Percentiles rank a stretch among this genome's conserved stretches.
phyloP scores from a whole-genome alignment of 108 stramenopile species.

The Nannochloropsis gaditana region DNA sequence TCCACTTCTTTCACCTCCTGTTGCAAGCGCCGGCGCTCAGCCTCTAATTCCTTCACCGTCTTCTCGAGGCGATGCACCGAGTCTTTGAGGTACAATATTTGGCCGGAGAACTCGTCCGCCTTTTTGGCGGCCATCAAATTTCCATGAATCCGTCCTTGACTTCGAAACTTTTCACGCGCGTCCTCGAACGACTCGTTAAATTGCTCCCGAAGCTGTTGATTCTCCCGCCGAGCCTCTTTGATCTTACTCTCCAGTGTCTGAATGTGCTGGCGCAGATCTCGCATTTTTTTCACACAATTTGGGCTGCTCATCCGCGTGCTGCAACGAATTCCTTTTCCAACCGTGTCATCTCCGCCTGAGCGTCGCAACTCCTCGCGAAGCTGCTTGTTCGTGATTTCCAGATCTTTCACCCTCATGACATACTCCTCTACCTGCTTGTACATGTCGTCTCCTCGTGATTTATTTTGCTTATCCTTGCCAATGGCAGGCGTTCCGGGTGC shows the following conservation, averaged over 20 bases:
- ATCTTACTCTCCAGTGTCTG: neutral
- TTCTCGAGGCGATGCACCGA: neutral
- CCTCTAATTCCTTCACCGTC: neutral
- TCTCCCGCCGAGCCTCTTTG: neutral
- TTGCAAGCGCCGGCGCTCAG: neutral
- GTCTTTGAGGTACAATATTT: neutral
- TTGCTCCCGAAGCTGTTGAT: neutral
- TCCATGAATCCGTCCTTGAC: neutral
- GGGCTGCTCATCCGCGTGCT: neutral
- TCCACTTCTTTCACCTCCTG: neutral
- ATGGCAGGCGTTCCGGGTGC: neutral
- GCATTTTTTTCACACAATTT: neutral
- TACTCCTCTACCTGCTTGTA: neutral
- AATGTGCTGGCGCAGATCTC: neutral
- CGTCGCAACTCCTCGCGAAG: neutral
- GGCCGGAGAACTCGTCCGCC: neutral
- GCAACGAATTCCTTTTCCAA: neutral
- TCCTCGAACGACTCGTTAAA: neutral
- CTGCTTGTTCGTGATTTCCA: neutral
- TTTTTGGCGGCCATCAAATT: slow-evolving; percentile 17
- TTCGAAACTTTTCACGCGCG: neutral
- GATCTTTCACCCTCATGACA: neutral
- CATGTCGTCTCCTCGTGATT: neutral
- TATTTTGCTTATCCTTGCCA: neutral
- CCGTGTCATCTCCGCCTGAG: neutral